Base-by-base conservation (phyloP, 768 basidiomycete species). In the Termitomyces sp. region DNA sequence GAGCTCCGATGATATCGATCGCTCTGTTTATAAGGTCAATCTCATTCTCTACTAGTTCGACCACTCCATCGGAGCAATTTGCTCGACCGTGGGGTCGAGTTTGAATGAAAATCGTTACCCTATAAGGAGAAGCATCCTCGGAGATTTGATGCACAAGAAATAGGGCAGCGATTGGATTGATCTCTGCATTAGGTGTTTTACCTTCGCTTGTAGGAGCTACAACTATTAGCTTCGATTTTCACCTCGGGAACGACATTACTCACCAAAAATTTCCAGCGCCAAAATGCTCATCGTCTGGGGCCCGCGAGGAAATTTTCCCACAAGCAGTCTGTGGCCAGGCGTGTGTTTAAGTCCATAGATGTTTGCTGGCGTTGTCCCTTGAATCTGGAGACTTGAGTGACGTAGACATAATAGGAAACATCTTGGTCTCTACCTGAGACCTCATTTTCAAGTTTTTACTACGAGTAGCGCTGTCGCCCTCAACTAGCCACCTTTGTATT, bases 241-340 rank as follows among this genome's bases (percentile, higher is more conserved):
- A 37, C 36, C 24, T 53, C 20, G n/a, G 52, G 48, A 9, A 53
- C 5, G 18, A 32, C n/a, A 5, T 39, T 14, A 67, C 85, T 56
- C 56, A 92, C 95, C 90, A 64, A 95, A 93, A 2, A 95, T 73
- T 69, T 99, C 97, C 43, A 98, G 68, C 1, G 90, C 86, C 39
- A 98, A 70, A 8, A 93, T 74, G 0, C 88, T 83, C 89, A 98
- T 92, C 62, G 80, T 78, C 61, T 88, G 85, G 55, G 78, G 82
- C 67, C 84, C 85, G 26, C 93, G 82, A 54, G 37, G 18, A 39
- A 73, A 45, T 10, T 44, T 43, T 27, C 47, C 54, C 6, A 61
- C 56, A 24, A 65, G 42, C 26, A 70, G 70, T 1, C n/a, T 20
- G 20, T 44, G 49, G 27, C 26, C 26, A 44, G 83, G 83, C 1